Conservation (phyloP, 2,329 filamentous ascomycete species). For the Pseudogymnoascus sp. region DNA sequence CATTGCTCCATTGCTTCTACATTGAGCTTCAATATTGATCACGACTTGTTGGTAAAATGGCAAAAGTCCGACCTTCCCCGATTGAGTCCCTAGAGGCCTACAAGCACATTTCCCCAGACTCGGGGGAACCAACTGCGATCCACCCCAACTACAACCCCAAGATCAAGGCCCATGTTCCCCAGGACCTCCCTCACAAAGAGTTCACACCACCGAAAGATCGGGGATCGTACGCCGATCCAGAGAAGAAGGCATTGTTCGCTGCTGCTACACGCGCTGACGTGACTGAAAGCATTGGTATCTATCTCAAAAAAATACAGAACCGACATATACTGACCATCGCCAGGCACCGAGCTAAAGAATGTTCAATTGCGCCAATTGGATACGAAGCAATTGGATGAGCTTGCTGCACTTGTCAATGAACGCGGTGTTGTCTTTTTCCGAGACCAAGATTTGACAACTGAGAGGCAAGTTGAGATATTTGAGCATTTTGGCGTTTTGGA, state of each 20-base stretch:
- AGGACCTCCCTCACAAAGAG: constrained; percentile 15
- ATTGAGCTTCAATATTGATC: not conserved
- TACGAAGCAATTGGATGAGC: constrained; percentile 22
- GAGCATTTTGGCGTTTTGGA: constrained; percentile 18
- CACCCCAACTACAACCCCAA: constrained; percentile 20
- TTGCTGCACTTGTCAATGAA: constrained; percentile 26
- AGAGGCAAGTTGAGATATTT: constrained; percentile 18
- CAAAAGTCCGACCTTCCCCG: constrained; percentile 15
- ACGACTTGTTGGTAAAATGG: constrained; percentile 11
- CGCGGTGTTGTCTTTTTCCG: constrained; percentile 21
- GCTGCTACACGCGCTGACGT: constrained; percentile 33
- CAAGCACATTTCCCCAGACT: constrained; percentile 20
- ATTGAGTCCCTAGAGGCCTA: constrained; percentile 17
- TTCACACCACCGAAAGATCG: constrained; percentile 27
- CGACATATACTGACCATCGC: constrained; percentile 10
- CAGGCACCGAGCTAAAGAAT: constrained; percentile 18
- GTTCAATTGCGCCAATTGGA: constrained; percentile 21
- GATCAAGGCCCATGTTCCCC: constrained; percentile 15
- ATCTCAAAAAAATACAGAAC: constrained; percentile 29
- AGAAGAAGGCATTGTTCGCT: constrained; percentile 35
- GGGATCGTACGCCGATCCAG: constrained; percentile 35
- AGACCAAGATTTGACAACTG: constrained; percentile 19
- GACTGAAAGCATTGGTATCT: constrained; percentile 34
- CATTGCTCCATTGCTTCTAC: not conserved
- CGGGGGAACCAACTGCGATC: constrained; percentile 16